These are phyloP conservation scores for Blastomyces parvus DNA, from an alignment of 2,329 filamentous ascomycete species.

Conservation along the genomic window DNA sequence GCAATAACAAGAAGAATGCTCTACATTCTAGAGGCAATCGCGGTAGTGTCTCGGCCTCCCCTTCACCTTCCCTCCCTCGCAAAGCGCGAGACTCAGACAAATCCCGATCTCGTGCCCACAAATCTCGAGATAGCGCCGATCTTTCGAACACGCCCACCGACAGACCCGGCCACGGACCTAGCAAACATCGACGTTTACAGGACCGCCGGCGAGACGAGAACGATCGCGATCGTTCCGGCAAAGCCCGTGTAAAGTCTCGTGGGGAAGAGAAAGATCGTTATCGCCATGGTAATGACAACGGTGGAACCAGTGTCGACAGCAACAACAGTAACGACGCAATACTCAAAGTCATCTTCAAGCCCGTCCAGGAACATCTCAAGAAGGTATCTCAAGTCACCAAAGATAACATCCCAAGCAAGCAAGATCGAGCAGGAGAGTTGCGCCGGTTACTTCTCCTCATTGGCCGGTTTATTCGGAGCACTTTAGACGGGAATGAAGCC, in stretches of 20 bases:
- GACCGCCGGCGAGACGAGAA: slow-evolving; percentile 14
- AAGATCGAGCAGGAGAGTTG: slow-evolving; percentile 36
- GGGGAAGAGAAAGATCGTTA: slow-evolving; percentile 20
- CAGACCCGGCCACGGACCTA: slow-evolving; percentile 14
- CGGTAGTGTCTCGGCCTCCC: slow-evolving; percentile 37
- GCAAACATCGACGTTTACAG: slow-evolving; percentile 3
- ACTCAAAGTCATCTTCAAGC: slow-evolving; percentile 38
- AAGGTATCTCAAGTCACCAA: slow-evolving; percentile 39
- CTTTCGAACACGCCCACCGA: slow-evolving; percentile 35
- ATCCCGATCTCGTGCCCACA: slow-evolving; percentile 33
- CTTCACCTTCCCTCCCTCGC: slow-evolving; percentile 34
- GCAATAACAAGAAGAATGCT: slow-evolving; percentile 74
- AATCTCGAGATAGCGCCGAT: slow-evolving; percentile 35
- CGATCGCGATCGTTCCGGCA: slow-evolving; percentile 15
- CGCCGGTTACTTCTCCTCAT: slow-evolving; percentile 37
- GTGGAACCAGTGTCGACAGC: slow-evolving; percentile 20
- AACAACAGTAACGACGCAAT: slow-evolving; percentile 30
- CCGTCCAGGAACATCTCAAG: slow-evolving; percentile 36
- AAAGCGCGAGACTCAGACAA: slow-evolving; percentile 37
- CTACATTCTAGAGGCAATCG: slow-evolving; percentile 24
- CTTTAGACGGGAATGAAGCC: slow-evolving; percentile 31
- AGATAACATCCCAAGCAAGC: slow-evolving; percentile 36
- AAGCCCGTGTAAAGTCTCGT: slow-evolving; percentile 7
- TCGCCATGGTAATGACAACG: slow-evolving; percentile 19
- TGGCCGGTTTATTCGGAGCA: slow-evolving; percentile 38